Evolutionary conservation across 257 asterid species (phyloP), one percentile per base, ranked within the genome.

Genomic region (Jacaranda mimosifolia): DNA sequence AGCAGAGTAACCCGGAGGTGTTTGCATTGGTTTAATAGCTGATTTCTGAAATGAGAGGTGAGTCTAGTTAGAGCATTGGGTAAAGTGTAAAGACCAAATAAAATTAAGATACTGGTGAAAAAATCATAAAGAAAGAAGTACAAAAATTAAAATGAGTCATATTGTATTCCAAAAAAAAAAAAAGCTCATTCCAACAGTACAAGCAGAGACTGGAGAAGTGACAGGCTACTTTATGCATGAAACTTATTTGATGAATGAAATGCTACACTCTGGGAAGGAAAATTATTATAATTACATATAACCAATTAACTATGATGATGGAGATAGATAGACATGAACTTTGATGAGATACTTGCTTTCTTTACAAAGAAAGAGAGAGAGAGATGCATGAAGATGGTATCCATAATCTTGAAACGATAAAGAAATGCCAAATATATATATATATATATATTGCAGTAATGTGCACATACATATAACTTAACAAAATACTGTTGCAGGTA

Each of bases 1-100:
- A 57, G 93, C 73, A 11, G 89, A 79, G 83, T 86, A 92, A 73
- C 86, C 85, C 40, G 81, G 97, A 63, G 87, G 95, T 62, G 87
- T 64, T 70, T 89, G 95, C 85, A 92, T 59, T 9, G 92, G 90
- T 84, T 83, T 91, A 42, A 75, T 74, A 60, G 91, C 87, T 83
- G 84, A 82, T 78, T 89, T 90, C 96, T 92, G 87, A 59, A 85
- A 70, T 71, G 35, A 57, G 12, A 11, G 9, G 53, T 39, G 0
- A 49, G 63, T 13, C 39, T 1, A 9, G 15, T 70, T 1, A 71
- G 55, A 14, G 45, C n/a, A 64, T 51, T 48, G 9, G 15, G 64
- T 45, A 82, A 60, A 62, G 38, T 26, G 32, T 26, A 26, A 26
- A 26, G 32, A 77, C 39, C 51, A 49, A 5, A 15, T 15, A 46